Evolutionary conservation across 495 filamentous ascomycete species (phyloP).

Genomic region (Penicillium coprophilum): DNA sequence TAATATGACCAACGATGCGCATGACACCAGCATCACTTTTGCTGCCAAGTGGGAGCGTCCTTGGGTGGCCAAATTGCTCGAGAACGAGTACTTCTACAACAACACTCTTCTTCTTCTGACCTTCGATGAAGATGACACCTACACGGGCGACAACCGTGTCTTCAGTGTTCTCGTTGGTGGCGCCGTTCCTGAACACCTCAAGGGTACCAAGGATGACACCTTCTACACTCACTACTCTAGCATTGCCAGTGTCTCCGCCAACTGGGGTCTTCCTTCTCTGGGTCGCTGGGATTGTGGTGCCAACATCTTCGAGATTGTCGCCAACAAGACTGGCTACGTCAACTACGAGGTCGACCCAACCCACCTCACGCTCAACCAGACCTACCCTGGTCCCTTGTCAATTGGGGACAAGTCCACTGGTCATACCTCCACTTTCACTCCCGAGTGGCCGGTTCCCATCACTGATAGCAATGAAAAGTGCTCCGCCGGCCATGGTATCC

Average conservation of each 20-base stretch:
- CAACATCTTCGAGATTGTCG: constrained; percentile 63
- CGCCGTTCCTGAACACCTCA: constrained; percentile 55
- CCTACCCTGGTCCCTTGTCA: constrained; percentile 47
- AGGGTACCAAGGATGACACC: constrained; percentile 59
- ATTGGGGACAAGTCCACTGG: constrained; percentile 19
- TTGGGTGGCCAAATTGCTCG: constrained; percentile 61
- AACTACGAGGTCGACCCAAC: constrained; percentile 50
- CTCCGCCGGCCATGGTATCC: constrained; percentile 45
- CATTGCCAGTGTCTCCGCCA: constrained; percentile 63
- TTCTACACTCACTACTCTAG: constrained; percentile 75
- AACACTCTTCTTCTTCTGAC: constrained; percentile 48
- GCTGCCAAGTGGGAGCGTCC: constrained; percentile 57
- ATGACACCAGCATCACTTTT: constrained; percentile 65
- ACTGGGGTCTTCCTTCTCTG: constrained; percentile 67
- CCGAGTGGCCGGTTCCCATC: constrained; percentile 44
- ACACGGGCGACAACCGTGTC: constrained; percentile 54
- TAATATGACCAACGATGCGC: constrained; percentile 49
- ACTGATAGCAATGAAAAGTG: constrained; percentile 37
- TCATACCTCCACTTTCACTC: constrained; percentile 25
- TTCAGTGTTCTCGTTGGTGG: constrained; percentile 63
- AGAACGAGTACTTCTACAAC: constrained; percentile 62
- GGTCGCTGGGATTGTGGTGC: constrained; percentile 72
- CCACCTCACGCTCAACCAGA: constrained; percentile 45
- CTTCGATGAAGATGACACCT: constrained; percentile 66
- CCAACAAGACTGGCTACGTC: constrained; percentile 56